Conservation (phyloP, 441 rosid species). For the Omphalea diandra region DNA sequence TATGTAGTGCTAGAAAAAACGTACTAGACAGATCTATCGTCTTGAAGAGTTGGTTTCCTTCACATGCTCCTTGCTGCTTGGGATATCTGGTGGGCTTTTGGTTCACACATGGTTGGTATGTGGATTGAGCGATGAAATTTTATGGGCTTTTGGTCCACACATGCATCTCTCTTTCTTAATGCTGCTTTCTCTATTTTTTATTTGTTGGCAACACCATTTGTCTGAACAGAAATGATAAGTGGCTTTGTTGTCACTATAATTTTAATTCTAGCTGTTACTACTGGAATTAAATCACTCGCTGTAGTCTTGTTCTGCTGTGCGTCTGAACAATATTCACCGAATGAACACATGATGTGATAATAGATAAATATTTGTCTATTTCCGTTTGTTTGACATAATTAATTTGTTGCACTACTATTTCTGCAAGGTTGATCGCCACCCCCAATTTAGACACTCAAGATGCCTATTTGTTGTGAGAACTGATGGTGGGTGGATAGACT, state of each 20-base stretch:
- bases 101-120: neutral
- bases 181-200: neutral
- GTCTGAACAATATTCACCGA: neutral
- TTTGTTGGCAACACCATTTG: neutral
- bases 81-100: neutral
- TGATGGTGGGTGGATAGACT: conserved; percentile 86
- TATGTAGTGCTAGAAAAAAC: neutral
- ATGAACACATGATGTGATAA: neutral
- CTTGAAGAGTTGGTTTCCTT: conserved; percentile 8
- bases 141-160: conserved; percentile 10
- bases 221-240: neutral
- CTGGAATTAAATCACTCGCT: neutral
- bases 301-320: neutral
- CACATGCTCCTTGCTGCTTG: conserved; percentile 10
- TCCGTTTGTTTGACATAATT: conserved; percentile 18
- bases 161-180: conserved; percentile 8
- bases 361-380: neutral
- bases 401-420: conserved; percentile 19
- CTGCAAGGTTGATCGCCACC: conserved; percentile 79
- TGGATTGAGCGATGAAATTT: neutral
- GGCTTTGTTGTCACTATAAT: neutral
- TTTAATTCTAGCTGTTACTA: neutral
- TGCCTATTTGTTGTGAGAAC: conserved; percentile 79
- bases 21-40: neutral
- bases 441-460: conserved; percentile 66